phyloP scores from a whole-genome alignment of 2,329 filamentous ascomycete genomes.

The Penicillium sumatraense region DNA sequence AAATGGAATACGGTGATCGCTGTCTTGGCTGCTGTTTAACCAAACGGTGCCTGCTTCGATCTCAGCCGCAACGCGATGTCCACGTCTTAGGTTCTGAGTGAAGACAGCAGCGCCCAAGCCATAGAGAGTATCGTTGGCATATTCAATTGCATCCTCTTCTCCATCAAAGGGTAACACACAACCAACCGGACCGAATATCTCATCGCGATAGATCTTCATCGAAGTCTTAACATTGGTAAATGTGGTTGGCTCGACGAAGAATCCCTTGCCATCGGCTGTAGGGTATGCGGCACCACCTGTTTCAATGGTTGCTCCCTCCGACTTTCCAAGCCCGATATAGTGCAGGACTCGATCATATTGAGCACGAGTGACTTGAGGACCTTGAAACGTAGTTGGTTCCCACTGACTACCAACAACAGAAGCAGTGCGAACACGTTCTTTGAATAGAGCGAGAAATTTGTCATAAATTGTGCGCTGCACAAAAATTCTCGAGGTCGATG shows the following conservation, averaged over 20 bases:
- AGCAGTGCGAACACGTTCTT: background rate
- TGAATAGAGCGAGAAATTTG: background rate
- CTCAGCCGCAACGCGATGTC: background rate
- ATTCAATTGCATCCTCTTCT: background rate
- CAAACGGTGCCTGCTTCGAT: conserved; percentile 10
- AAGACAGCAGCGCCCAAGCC: background rate
- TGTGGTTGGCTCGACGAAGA: conserved; percentile 17
- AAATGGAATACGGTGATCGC: conserved; percentile 17
- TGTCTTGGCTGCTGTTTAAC: conserved; percentile 14
- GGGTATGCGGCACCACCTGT: background rate
- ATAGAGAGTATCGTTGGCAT: background rate
- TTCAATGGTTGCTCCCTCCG: background rate
- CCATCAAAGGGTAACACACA: background rate
- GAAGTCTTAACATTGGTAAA: conserved; percentile 7
- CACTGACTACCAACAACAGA: background rate
- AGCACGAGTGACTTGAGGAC: background rate
- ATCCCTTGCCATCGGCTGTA: conserved; percentile 3
- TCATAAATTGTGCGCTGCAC: background rate
- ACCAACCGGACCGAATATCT: conserved; percentile 19
- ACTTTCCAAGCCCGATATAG: background rate
- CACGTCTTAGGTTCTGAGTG: background rate
- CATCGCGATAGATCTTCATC: conserved; percentile 20
- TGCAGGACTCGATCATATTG: background rate
- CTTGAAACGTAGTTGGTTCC: background rate
- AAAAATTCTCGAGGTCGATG: background rate